Evolutionary conservation across 148 eudicot species (phyloP).

Genomic region (Cornus suecica): DNA sequence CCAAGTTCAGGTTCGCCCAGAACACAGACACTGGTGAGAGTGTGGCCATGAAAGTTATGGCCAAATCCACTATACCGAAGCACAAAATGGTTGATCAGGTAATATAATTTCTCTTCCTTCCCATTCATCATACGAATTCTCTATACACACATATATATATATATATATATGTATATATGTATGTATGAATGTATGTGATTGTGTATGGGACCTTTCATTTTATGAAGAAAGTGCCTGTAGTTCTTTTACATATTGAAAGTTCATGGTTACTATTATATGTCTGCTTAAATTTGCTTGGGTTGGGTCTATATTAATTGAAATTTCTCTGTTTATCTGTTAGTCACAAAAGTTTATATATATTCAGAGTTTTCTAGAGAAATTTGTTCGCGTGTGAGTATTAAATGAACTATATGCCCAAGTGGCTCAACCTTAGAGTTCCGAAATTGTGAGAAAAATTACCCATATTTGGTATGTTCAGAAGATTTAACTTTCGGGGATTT

Average conservation of each 20-base stretch:
- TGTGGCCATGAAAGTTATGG: slow-evolving; percentile 83
- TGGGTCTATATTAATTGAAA: background rate
- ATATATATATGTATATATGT: too few species aligned
- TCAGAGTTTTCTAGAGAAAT: too few species aligned
- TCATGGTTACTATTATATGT: too few species aligned
- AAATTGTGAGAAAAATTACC: background rate
- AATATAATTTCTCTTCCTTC: background rate
- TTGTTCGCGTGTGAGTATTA: background rate
- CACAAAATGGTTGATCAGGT: slow-evolving; percentile 96
- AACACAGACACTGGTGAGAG: slow-evolving; percentile 67
- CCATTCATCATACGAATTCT: too few species aligned
- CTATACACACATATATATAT: too few species aligned
- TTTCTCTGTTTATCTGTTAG: background rate
- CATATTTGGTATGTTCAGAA: background rate
- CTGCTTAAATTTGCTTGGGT: too few species aligned
- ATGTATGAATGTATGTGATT: background rate
- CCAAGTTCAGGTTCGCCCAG: slow-evolving; percentile 74
- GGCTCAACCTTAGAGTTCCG: background rate
- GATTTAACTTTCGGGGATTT: background rate
- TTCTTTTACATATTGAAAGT: background rate
- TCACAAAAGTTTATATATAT: background rate
- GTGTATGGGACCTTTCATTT: background rate
- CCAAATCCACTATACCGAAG: slow-evolving; percentile 73
- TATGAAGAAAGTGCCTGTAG: background rate
- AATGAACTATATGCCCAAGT: background rate